Evolutionary conservation across 1,284 basidiomycete species (phyloP).

Genomic region (Ceratobasidium sp.): DNA sequence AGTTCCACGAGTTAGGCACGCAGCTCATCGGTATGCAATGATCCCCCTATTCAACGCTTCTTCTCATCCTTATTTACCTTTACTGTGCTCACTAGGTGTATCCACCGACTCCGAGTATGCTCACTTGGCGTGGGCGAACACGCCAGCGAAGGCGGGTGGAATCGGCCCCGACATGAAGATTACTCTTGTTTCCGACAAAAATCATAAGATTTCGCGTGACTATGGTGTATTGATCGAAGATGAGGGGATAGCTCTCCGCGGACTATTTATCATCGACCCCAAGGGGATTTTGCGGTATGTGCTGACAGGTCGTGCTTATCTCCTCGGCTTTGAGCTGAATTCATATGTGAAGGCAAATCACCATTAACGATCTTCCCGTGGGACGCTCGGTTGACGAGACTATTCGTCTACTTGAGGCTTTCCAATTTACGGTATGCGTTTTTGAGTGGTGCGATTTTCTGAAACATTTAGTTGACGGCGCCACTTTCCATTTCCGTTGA

Average conservation of each 20-base stretch:
- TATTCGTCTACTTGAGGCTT: constrained; percentile 87
- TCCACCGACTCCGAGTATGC: constrained; percentile 92
- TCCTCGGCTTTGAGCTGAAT: constrained; percentile 42
- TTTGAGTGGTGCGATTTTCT: neutral
- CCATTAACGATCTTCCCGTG: constrained; percentile 90
- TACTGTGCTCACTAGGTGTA: constrained; percentile 54
- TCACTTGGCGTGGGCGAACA: constrained; percentile 88
- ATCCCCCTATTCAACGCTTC: constrained; percentile 59
- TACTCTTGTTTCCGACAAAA: constrained; percentile 70
- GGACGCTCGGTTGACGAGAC: constrained; percentile 93
- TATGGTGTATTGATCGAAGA: constrained; percentile 91
- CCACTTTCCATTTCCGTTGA: constrained; percentile 22
- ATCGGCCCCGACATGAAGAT: constrained; percentile 88
- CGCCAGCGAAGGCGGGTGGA: constrained; percentile 84
- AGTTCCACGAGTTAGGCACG: constrained; percentile 80
- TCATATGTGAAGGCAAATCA: constrained; percentile 73
- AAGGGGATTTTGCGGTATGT: constrained; percentile 79
- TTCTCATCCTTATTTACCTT: constrained; percentile 52
- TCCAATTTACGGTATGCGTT: constrained; percentile 83
- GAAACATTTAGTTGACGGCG: neutral
- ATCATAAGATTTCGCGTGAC: constrained; percentile 64
- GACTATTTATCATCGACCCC: constrained; percentile 91
- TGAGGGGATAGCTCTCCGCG: constrained; percentile 86
- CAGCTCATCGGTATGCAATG: constrained; percentile 76
- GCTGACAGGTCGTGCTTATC: constrained; percentile 50